Evolutionary conservation across 495 filamentous ascomycete species (phyloP).

Genomic region (Lophiostoma macrostomum): DNA sequence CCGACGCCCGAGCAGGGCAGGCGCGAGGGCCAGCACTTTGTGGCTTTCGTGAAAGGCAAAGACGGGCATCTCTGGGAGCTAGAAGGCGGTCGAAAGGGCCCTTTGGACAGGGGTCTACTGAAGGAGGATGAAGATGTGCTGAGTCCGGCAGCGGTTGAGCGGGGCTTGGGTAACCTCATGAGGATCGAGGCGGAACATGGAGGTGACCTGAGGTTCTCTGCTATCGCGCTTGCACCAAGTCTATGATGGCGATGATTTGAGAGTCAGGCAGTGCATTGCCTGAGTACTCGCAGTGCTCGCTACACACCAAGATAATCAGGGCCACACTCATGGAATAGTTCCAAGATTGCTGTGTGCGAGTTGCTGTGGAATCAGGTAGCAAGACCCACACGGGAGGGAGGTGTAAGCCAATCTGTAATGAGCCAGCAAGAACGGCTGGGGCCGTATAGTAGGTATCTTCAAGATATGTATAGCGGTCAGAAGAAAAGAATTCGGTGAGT

Average conservation of each 20-base stretch:
- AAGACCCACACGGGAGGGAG: no score
- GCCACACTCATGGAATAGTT: no score
- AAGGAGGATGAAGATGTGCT: slow-evolving; percentile 28
- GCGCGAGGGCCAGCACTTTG: slow-evolving; percentile 25
- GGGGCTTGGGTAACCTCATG: slow-evolving; percentile 22
- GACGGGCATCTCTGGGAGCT: slow-evolving; percentile 34
- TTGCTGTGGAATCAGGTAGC: no score
- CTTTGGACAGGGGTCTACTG: slow-evolving; percentile 30
- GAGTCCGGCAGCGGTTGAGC: slow-evolving; percentile 13
- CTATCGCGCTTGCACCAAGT: slow-evolving; percentile 27
- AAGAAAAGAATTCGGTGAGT: no score
- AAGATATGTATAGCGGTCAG: no score
- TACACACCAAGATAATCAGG: no score
- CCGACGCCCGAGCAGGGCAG: not conserved
- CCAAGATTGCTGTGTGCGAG: no score
- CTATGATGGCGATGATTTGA: no score
- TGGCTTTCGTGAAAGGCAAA: slow-evolving; percentile 28
- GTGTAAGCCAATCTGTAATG: no score
- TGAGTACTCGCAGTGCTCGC: no score
- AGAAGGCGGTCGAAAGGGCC: slow-evolving; percentile 35
- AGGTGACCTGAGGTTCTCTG: slow-evolving; percentile 23
- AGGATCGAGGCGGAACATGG: slow-evolving; percentile 21
- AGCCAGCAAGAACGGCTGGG: no score
- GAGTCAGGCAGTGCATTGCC: not conserved
- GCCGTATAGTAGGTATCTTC: no score